Base-by-base conservation (phyloP, 2,329 filamentous ascomycete species). In the Fusarium papillatum region DNA sequence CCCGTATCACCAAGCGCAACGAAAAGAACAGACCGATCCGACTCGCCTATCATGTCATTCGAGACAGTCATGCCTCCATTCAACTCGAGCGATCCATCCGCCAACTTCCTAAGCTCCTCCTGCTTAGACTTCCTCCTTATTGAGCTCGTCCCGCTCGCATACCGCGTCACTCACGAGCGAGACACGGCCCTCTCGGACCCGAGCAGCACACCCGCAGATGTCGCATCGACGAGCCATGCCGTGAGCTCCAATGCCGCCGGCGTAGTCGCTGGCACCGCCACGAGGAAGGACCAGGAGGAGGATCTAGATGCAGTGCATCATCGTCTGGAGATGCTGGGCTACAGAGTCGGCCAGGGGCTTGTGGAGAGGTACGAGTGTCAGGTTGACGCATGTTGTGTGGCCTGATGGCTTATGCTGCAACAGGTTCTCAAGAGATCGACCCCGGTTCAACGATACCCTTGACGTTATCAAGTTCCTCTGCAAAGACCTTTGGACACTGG, bases 401-500 rank as follows among this genome's bases (percentile, higher is more conserved):
- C 22, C 29, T 68, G 34, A 64, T 72, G 36, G 55, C 74, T 79
- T 43, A 79, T 50, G 64, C 19, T 69, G 95, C 93, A 36, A 26
- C 61, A 95, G 94, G 65, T 96, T 97, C 87, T 95, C 94, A 13
- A 90, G 91, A 81, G 94, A 97, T 83, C 90, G 95, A 64, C 95
- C 96, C 48, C 94, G 95, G 61, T 97, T 98, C 82, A 95, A 93
- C 73, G 95, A 98, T 79, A 96, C 96, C 6, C 91, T 99, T 50
- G 97, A 98, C 82, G 94, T 96, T 62, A 99, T 99, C 83, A 99
- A 99, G 84, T 98, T 99, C 82, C 89, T 99, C 62, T 99, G 97
- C 90, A 99, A 99, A 87, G 97, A 99, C 84, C 89, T 99, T 55
- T 99, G 97, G 97, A 95, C 92, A 39, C 89, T 98, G 24, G 91